phyloP scores from a whole-genome alignment of 805 yeast species.

The Nakazawaea wickerhamii region DNA sequence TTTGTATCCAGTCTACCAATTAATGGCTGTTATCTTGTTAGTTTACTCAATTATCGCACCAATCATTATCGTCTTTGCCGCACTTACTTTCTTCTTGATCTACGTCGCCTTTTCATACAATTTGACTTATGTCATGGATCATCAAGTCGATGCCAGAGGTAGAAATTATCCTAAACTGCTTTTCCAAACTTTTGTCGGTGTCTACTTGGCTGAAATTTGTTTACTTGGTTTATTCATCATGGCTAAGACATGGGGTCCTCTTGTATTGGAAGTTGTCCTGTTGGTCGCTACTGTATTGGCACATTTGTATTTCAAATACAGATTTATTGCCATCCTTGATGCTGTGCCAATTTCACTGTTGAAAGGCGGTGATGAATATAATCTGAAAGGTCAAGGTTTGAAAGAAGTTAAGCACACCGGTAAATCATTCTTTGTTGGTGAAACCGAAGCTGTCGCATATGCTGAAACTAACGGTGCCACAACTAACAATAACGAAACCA shows the following conservation, averaged over 20 bases:
- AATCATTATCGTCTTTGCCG: constrained; percentile 60
- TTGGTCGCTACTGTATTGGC: constrained; percentile 51
- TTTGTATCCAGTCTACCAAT: constrained; percentile 70
- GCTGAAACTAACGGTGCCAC: neutral
- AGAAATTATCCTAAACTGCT: constrained; percentile 68
- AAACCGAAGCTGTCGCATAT: constrained; percentile 26
- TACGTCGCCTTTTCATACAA: constrained; percentile 61
- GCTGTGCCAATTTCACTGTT: constrained; percentile 65
- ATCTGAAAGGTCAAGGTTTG: constrained; percentile 59
- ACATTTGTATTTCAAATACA: constrained; percentile 55
- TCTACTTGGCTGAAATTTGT: constrained; percentile 68
- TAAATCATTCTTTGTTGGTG: constrained; percentile 37
- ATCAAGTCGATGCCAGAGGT: constrained; percentile 62
- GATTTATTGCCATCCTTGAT: constrained; percentile 59
- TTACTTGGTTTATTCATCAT: constrained; percentile 67
- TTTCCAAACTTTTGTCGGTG: constrained; percentile 65
- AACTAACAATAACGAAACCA: constrained; percentile 1
- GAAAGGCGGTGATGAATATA: constrained; percentile 48
- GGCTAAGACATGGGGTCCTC: constrained; percentile 75
- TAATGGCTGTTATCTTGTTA: constrained; percentile 66
- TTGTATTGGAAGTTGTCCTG: constrained; percentile 61
- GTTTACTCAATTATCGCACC: constrained; percentile 80
- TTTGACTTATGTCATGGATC: constrained; percentile 56
- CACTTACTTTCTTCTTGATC: constrained; percentile 48
- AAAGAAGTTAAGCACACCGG: constrained; percentile 52